Conservation (phyloP, 106 monocot genomes). For the Chionographis japonica region DNA sequence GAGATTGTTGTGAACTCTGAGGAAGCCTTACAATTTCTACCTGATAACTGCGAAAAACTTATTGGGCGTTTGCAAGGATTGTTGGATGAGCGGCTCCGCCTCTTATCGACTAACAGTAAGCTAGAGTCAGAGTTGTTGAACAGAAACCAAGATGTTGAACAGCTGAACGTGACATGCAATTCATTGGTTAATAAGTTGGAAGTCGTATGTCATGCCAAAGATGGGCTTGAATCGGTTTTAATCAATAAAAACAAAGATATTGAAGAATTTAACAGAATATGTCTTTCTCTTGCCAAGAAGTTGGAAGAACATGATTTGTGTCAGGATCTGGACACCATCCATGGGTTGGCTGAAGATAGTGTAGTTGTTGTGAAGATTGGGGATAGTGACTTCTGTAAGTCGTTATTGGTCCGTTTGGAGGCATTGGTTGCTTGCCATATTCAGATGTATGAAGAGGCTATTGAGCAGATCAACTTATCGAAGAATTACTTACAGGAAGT, state of each 20-base stretch:
- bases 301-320: slow-evolving; percentile 23
- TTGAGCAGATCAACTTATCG: slow-evolving; percentile 52
- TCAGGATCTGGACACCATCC: slow-evolving; percentile 8
- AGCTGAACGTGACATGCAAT: slow-evolving; percentile 37
- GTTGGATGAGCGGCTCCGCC: slow-evolving; percentile 33
- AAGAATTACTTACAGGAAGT: slow-evolving; percentile 43
- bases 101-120: slow-evolving; percentile 43
- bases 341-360: slow-evolving; percentile 1
- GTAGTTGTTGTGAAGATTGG: slow-evolving; percentile 11
- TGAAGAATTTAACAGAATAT: slow-evolving; percentile 45
- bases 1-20: slow-evolving; percentile 17
- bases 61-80: slow-evolving; percentile 37
- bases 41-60: slow-evolving; percentile 25
- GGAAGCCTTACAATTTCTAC: slow-evolving; percentile 25
- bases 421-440: slow-evolving; percentile 44
- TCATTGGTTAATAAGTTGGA: slow-evolving; percentile 39
- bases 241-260: slow-evolving; percentile 28
- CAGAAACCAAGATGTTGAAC: slow-evolving; percentile 51
- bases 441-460: slow-evolving; percentile 41
- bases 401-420: slow-evolving; percentile 42
- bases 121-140: slow-evolving; percentile 38
- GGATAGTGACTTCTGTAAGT: slow-evolving; percentile 27
- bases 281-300: slow-evolving; percentile 37
- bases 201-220: slow-evolving; percentile 17
- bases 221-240: slow-evolving; percentile 44